Evolutionary conservation across 257 asterid genomes (phyloP).

Genomic region (Eucommia ulmoides): DNA sequence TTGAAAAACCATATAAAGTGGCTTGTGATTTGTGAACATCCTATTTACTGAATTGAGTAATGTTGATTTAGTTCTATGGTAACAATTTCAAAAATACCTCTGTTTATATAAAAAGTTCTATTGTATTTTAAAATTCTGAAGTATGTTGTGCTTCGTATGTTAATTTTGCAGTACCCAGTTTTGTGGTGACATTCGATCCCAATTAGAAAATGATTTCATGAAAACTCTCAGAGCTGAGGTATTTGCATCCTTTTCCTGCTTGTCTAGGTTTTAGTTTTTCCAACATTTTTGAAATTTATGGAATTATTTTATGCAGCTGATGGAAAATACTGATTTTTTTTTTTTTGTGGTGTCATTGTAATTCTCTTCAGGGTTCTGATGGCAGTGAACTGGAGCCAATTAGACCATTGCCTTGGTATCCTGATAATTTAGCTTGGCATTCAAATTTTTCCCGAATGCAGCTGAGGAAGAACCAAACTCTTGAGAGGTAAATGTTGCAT

Average conservation of each 20-base stretch:
- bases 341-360: neutral
- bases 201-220: constrained; percentile 77
- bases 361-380: constrained; percentile 42
- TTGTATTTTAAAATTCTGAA: neutral
- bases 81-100: too few relatives aligned
- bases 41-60: neutral
- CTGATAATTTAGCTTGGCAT: constrained; percentile 94
- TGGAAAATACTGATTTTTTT: neutral
- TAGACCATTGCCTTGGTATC: constrained; percentile 89
- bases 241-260: constrained; percentile 5
- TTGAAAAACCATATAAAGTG: too few relatives aligned
- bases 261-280: neutral
- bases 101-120: neutral
- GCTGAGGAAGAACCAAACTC: constrained; percentile 79
- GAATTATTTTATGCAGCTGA: neutral
- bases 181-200: constrained; percentile 53
- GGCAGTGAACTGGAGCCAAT: constrained; percentile 70
- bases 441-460: constrained; percentile 86
- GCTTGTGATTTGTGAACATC: too few relatives aligned
- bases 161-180: constrained; percentile 68
- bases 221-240: constrained; percentile 88
- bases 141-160: neutral
- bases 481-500: constrained; percentile 48
- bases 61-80: too few relatives aligned
- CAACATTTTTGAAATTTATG: too few relatives aligned